Evolutionary conservation across 2,329 filamentous ascomycete genomes (phyloP).

Genomic region (Cladobotryum protrusum): DNA sequence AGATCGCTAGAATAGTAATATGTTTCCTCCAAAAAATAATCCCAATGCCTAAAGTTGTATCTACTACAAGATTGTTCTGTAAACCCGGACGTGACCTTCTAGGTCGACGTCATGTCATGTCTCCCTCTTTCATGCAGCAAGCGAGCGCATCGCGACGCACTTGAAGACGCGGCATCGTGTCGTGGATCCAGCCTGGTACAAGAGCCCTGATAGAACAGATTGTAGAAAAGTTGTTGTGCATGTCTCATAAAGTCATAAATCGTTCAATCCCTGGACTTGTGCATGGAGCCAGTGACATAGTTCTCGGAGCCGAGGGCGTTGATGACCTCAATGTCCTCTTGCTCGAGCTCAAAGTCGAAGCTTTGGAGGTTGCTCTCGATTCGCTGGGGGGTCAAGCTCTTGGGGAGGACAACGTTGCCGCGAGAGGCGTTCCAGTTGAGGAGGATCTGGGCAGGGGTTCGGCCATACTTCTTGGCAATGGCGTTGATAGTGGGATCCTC

Average conservation of each 20-base stretch:
- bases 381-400: conserved; percentile 59
- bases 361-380: conserved; percentile 62
- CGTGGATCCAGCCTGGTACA: too few relatives aligned
- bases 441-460: conserved; percentile 67
- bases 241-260: neutral
- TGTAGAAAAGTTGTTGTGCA: neutral
- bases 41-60: too few relatives aligned
- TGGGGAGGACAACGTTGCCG: conserved; percentile 66
- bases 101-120: too few relatives aligned
- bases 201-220: too few relatives aligned
- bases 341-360: conserved; percentile 54
- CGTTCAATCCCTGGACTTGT: conserved; percentile 33
- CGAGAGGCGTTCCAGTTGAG: conserved; percentile 75
- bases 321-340: conserved; percentile 55
- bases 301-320: conserved; percentile 61
- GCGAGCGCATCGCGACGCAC: too few relatives aligned
- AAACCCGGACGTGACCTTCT: too few relatives aligned
- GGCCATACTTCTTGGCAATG: conserved; percentile 63
- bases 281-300: conserved; percentile 56
- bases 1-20: too few relatives aligned
- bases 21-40: too few relatives aligned
- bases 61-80: too few relatives aligned
- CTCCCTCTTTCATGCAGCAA: too few relatives aligned
- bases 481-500: conserved; percentile 55
- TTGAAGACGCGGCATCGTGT: too few relatives aligned